Conservation (phyloP, 164 flowering plant species). For the Aristolochia californica region DNA sequence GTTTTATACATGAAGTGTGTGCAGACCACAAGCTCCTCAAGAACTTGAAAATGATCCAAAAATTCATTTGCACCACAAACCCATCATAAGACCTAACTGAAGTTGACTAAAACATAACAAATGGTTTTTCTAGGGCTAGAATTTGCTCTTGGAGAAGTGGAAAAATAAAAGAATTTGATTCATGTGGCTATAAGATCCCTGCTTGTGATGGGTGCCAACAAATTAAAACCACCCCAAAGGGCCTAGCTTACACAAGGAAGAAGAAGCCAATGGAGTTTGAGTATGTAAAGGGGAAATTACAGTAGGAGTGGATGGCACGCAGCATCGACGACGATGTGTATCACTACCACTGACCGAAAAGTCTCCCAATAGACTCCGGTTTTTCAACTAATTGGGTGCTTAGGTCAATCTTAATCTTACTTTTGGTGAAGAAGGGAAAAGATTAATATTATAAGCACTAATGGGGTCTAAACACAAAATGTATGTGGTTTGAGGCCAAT, state of each 20-base stretch:
- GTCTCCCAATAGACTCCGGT: conserved; percentile 2
- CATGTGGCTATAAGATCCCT: conserved; percentile 4
- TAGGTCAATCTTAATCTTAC: conserved; percentile 4
- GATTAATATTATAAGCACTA: not conserved
- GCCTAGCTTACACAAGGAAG: not conserved
- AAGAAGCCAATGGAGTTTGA: conserved; percentile 1
- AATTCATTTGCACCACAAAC: not conserved
- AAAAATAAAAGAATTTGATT: not conserved
- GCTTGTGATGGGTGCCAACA: conserved; percentile 1
- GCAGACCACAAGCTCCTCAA: too few relatives aligned
- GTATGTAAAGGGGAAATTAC: not conserved
- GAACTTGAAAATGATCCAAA: too few relatives aligned
- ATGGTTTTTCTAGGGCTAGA: conserved; percentile 4
- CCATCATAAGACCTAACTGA: conserved; percentile 7
- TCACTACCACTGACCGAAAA: conserved; percentile 4
- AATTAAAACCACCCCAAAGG: conserved; percentile 3
- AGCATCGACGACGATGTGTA: conserved; percentile 2
- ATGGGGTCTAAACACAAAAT: too few relatives aligned
- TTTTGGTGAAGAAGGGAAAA: not conserved
- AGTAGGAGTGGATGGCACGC: conserved; percentile 10
- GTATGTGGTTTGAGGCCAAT: too few relatives aligned
- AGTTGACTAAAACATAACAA: not conserved
- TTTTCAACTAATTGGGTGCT: conserved; percentile 1
- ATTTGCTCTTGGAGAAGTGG: not conserved
- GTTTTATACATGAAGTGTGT: too few relatives aligned